A percentile compares a stretch with the other conserved stretches of the same genome.
These are phyloP conservation scores for Panicum miliaceum DNA, from an alignment of 176 grass and related monocot genomes.

Conservation along the genomic window DNA sequence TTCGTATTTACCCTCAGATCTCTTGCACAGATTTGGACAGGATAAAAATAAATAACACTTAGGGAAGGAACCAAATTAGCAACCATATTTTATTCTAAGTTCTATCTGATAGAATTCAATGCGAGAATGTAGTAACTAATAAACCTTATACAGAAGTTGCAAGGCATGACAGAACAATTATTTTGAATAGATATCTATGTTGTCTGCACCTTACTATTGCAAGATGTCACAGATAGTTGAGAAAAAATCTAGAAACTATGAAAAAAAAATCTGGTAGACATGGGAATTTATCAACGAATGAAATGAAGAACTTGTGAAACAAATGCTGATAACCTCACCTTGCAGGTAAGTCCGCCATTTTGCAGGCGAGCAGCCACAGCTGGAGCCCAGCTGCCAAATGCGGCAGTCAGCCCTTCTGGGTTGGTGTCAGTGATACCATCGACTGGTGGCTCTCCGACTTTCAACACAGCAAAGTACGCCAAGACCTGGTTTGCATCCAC, in stretches of 20 bases:
- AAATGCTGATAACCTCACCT: constrained; percentile 49
- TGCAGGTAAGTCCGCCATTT: constrained; percentile 82
- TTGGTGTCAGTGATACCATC: constrained; percentile 97
- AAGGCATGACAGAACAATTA: background rate
- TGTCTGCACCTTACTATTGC: background rate
- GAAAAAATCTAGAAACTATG: background rate
- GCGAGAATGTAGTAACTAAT: background rate
- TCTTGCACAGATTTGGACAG: background rate
- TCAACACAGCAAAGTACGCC: constrained; percentile 90
- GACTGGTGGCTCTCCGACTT: constrained; percentile 78
- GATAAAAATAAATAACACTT: background rate
- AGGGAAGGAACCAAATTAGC: background rate
- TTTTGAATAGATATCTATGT: background rate
- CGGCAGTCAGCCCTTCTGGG: constrained; percentile 83
- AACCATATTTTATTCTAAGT: background rate
- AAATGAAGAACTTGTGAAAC: background rate
- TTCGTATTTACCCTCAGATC: background rate
- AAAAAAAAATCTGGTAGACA: background rate
- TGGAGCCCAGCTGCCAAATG: constrained; percentile 83
- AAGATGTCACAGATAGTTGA: background rate
- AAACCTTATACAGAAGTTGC: background rate
- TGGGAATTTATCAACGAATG: background rate
- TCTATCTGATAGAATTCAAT: background rate
- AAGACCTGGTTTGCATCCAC: constrained; percentile 82
- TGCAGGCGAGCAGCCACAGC: constrained; percentile 67